phyloP scores from a whole-genome alignment of 768 basidiomycete species.

The Inosperma sp. region DNA sequence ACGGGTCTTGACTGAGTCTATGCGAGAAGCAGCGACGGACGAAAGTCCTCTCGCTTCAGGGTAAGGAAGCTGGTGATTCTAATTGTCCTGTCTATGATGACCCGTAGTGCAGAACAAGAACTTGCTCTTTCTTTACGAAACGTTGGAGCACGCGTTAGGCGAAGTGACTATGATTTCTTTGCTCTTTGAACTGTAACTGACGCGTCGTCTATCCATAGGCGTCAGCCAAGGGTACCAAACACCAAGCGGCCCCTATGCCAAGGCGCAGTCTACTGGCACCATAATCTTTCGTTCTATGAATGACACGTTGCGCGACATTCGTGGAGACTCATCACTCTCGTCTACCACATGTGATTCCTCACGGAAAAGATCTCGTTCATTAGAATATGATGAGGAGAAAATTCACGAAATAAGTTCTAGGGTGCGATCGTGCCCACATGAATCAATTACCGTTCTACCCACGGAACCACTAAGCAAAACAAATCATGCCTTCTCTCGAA shows the following conservation, averaged over 20 bases:
- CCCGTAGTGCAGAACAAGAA: too few species aligned
- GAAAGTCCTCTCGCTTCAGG: too few species aligned
- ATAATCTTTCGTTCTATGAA: slow-evolving; percentile 56
- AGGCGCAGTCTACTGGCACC: slow-evolving; percentile 35
- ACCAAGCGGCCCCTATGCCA: slow-evolving; percentile 32
- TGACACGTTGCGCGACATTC: slow-evolving; percentile 51
- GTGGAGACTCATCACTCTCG: slow-evolving; percentile 20
- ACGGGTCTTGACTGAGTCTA: too few species aligned
- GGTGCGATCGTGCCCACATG: too few species aligned
- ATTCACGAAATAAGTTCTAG: too few species aligned
- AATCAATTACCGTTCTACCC: too few species aligned
- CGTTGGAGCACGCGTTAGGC: slow-evolving; percentile 54
- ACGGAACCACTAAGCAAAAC: too few species aligned
- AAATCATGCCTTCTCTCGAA: too few species aligned
- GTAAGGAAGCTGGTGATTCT: too few species aligned
- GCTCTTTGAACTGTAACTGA: slow-evolving; percentile 8
- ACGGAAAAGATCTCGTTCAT: slow-evolving; percentile 38
- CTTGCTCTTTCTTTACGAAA: slow-evolving; percentile 51
- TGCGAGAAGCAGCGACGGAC: too few species aligned
- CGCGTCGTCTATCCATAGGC: slow-evolving; percentile 38
- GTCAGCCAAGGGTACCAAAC: slow-evolving; percentile 58
- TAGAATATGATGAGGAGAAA: slow-evolving; percentile 21
- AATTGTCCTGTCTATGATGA: too few species aligned
- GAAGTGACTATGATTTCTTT: slow-evolving; percentile 40
- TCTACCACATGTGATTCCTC: slow-evolving; percentile 9